A percentile compares a stretch with the other conserved stretches of the same genome.
phyloP scores from a whole-genome alignment of 164 flowering plant species.

The Hamamelis virginiana region DNA sequence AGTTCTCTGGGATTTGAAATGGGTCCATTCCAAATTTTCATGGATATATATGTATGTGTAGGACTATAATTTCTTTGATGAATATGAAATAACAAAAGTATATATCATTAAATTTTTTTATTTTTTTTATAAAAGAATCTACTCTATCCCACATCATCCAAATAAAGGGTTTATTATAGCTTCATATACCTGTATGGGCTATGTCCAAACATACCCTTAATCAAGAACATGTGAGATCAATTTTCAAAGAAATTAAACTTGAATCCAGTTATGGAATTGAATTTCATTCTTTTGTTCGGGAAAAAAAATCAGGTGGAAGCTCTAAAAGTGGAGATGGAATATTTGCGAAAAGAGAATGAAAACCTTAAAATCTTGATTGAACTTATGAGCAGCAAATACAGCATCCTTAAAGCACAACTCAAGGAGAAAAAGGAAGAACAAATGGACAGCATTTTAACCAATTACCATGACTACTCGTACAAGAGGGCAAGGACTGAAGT shows the following conservation, averaged over 20 bases:
- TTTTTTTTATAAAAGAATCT: too few species aligned
- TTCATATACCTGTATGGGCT: too few species aligned
- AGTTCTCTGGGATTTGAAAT: neutral
- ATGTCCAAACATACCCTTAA: too few species aligned
- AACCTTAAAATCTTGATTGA: conserved; percentile 23
- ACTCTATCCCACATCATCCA: too few species aligned
- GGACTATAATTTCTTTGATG: too few species aligned
- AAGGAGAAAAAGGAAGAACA: conserved; percentile 4
- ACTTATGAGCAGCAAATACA: conserved; percentile 23
- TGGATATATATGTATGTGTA: too few species aligned
- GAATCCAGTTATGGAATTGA: neutral
- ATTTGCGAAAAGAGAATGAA: conserved; percentile 35
- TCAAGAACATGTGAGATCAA: neutral
- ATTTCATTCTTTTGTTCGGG: neutral
- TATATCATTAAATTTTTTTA: too few species aligned
- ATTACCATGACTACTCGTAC: conserved; percentile 12
- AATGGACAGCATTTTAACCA: neutral
- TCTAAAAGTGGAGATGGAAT: conserved; percentile 24
- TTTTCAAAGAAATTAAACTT: neutral
- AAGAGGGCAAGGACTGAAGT: conserved; percentile 18
- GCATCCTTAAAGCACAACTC: conserved; percentile 21
- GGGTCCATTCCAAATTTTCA: neutral
- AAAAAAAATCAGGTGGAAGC: conserved; percentile 19
- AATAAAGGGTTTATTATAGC: too few species aligned
- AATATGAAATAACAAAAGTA: too few species aligned